A percentile compares a stretch with the other conserved stretches of the same genome.
Evolutionary conservation across 495 filamentous ascomycete species (phyloP).

Genomic region (Gamarada debralockiae): DNA sequence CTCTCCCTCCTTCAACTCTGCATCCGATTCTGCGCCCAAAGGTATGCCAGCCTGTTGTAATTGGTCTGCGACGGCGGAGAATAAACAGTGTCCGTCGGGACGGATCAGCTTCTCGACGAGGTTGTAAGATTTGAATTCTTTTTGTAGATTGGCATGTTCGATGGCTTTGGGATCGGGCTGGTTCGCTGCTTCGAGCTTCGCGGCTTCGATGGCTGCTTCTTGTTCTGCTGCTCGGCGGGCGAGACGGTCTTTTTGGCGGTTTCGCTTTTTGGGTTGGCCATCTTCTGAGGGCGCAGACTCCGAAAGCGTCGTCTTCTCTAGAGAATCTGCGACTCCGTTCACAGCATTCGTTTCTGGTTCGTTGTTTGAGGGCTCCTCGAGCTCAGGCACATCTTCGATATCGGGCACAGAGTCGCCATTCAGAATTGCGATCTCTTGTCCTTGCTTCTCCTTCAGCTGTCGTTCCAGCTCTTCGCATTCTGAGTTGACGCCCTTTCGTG

Average conservation of each 20-base stretch:
- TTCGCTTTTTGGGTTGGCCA: constrained; percentile 63
- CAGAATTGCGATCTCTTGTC: constrained; percentile 58
- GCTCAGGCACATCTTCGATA: constrained; percentile 14
- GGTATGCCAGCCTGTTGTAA: constrained; percentile 45
- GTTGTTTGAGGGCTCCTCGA: constrained; percentile 13
- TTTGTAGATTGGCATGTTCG: constrained; percentile 67
- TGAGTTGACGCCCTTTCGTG: constrained; percentile 80
- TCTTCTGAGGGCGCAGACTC: constrained; percentile 24
- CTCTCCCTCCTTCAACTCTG: constrained; percentile 19
- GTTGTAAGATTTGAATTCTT: constrained; percentile 53
- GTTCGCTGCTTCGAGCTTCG: constrained; percentile 67
- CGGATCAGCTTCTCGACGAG: constrained; percentile 75
- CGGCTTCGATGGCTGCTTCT: constrained; percentile 60
- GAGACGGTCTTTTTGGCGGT: constrained; percentile 85
- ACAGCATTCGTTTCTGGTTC: constrained; percentile 12
- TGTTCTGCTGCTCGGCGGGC: constrained; percentile 84
- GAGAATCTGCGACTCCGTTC: constrained; percentile 8
- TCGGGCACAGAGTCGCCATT: constrained; percentile 31
- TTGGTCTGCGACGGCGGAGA: constrained; percentile 87
- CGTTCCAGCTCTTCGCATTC: constrained; percentile 74
- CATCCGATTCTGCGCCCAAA: constrained; percentile 26
- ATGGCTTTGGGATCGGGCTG: constrained; percentile 70
- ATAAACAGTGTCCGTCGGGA: constrained; percentile 96
- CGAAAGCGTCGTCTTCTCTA: constrained; percentile 13
- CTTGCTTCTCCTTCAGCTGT: constrained; percentile 63